These are phyloP conservation scores for Pistacia integerrima DNA, from an alignment of 345 rosid species.

Conservation along the genomic window DNA sequence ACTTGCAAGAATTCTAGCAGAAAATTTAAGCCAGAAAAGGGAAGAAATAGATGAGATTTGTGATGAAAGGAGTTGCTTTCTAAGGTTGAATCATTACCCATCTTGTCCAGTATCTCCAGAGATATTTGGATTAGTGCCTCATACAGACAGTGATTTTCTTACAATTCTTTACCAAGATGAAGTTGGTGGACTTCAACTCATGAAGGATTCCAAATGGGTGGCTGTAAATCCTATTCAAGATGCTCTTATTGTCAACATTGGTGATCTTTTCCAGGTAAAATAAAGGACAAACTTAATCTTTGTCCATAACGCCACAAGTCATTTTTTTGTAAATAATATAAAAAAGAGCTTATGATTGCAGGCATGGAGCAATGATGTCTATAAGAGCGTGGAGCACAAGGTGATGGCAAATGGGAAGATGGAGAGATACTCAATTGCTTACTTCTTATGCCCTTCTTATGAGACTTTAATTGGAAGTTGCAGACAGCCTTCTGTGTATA, in stretches of 20 bases:
- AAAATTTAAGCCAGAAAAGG: conserved; percentile 38
- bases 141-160: conserved; percentile 73
- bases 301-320: too few relatives aligned
- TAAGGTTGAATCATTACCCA: conserved; percentile 62
- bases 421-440: conserved; percentile 64
- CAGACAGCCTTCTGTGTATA: conserved; percentile 48
- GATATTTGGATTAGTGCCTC: conserved; percentile 58
- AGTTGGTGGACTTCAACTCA: conserved; percentile 74
- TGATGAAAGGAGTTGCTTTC: conserved; percentile 53
- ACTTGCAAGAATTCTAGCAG: conserved; percentile 49
- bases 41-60: conserved; percentile 36
- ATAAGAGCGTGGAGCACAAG: conserved; percentile 67
- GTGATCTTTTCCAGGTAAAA: conserved; percentile 71
- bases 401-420: conserved; percentile 47
- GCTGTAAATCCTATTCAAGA: conserved; percentile 63
- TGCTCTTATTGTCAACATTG: conserved; percentile 74
- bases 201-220: conserved; percentile 68
- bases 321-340: too few relatives aligned
- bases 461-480: conserved; percentile 56
- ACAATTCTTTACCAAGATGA: conserved; percentile 68
- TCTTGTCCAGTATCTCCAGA: conserved; percentile 48
- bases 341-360: conserved; percentile 14
- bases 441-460: conserved; percentile 66
- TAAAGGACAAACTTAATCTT: too few relatives aligned
- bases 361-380: conserved; percentile 77